A percentile compares a stretch with the other conserved stretches of the same genome.
Evolutionary conservation across 768 basidiomycete species (phyloP).

Genomic region (Boletus insuetus): DNA sequence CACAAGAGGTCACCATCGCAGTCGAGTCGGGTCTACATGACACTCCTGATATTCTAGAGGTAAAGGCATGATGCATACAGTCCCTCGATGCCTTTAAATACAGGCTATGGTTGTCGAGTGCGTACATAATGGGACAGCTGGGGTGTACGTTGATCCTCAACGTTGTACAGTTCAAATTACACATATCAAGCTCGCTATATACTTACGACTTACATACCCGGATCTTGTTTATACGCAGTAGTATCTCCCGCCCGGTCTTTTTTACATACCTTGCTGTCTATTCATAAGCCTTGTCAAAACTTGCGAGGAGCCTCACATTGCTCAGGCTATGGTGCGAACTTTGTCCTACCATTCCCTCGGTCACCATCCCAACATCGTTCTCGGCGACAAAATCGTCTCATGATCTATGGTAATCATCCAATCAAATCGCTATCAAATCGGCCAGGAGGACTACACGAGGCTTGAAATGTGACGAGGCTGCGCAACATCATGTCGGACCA

Average conservation of each 20-base stretch:
- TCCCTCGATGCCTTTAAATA: conserved; percentile 18
- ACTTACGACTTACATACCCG: conserved; percentile 22
- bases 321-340: too few relatives aligned
- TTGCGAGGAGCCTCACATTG: too few relatives aligned
- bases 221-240: conserved; percentile 16
- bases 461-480: conserved; percentile 6
- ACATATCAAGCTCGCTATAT: conserved; percentile 6
- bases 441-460: conserved; percentile 28
- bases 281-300: too few relatives aligned
- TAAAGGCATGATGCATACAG: conserved; percentile 11
- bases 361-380: too few relatives aligned
- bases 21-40: conserved; percentile 8
- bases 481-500: conserved; percentile 9
- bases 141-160: background rate
- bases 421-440: conserved; percentile 5
- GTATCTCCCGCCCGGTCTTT: background rate
- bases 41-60: conserved; percentile 17
- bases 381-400: too few relatives aligned
- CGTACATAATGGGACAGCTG: too few relatives aligned
- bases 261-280: too few relatives aligned
- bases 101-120: conserved; percentile 12
- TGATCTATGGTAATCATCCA: background rate
- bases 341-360: too few relatives aligned
- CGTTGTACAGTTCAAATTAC: conserved; percentile 5
- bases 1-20: conserved; percentile 1